phyloP scores from a whole-genome alignment of 1,139 yeast species.

The Candida gigantensis region DNA sequence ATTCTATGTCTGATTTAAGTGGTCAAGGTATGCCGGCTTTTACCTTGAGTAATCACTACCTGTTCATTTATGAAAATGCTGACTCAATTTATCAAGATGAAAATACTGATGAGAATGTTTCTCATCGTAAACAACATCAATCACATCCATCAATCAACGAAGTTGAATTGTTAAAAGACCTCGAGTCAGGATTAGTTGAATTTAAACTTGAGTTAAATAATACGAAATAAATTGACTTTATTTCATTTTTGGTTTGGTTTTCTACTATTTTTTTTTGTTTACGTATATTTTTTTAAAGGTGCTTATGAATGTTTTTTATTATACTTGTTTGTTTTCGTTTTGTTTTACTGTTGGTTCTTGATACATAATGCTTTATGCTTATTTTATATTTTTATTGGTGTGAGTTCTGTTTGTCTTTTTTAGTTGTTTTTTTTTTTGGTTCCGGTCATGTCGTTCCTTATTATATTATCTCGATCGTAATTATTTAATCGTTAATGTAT shows the following conservation, averaged over 20 bases:
- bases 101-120: constrained; percentile 1
- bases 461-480: constrained; percentile 4
- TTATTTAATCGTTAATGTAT: constrained; percentile 5
- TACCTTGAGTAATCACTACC: constrained; percentile 20
- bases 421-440: constrained; percentile 1
- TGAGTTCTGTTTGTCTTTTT: background rate
- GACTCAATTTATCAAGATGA: constrained; percentile 12
- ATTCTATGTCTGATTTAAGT: constrained; percentile 10
- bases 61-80: constrained; percentile 22
- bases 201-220: constrained; percentile 31
- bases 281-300: background rate
- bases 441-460: constrained; percentile 6
- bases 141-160: constrained; percentile 14
- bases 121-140: constrained; percentile 6
- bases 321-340: no score
- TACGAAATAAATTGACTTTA: constrained; percentile 5
- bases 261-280: constrained; percentile 1
- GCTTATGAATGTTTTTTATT: no score
- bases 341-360: no score
- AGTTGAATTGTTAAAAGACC: constrained; percentile 24
- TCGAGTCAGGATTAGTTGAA: constrained; percentile 41
- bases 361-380: no score
- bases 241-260: background rate
- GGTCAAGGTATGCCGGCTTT: constrained; percentile 15
- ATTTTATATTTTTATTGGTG: background rate